phyloP scores from a whole-genome alignment of 1,139 yeast genomes.

The Meyerozyma smithsonii region DNA sequence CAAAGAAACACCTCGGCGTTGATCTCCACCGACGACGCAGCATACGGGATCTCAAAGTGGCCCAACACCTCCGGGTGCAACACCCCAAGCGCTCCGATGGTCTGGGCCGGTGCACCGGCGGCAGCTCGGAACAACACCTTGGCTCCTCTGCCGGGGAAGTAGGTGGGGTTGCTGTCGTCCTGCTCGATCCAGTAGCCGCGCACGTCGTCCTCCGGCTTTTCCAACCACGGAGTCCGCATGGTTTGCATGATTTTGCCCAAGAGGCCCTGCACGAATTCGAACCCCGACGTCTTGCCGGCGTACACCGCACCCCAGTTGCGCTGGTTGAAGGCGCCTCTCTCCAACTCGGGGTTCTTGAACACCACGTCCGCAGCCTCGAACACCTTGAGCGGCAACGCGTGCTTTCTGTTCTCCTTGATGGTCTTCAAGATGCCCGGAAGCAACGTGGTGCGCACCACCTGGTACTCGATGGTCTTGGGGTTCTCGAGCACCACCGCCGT shows the following conservation, averaged over 20 bases:
- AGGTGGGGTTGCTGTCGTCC: conserved; percentile 63
- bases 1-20: conserved; percentile 75
- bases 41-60: conserved; percentile 86
- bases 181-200: conserved; percentile 88
- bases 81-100: conserved; percentile 86
- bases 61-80: conserved; percentile 92
- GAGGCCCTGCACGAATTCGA: conserved; percentile 91
- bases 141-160: conserved; percentile 98
- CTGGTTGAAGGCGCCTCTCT: conserved; percentile 88
- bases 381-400: conserved; percentile 88
- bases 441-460: conserved; percentile 93
- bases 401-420: conserved; percentile 92
- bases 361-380: conserved; percentile 96
- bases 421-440: conserved; percentile 95
- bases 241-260: conserved; percentile 96
- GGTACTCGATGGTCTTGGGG: conserved; percentile 95
- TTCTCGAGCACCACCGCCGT: conserved; percentile 87
- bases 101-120: conserved; percentile 50
- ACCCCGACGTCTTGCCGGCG: conserved; percentile 94
- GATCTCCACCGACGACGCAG: conserved; percentile 86
- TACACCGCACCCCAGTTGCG: conserved; percentile 93
- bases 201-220: conserved; percentile 44
- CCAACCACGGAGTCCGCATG: conserved; percentile 82
- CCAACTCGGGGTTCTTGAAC: conserved; percentile 71
- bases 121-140: conserved; percentile 66